phyloP scores from a whole-genome alignment of 257 asterid species.

The Mitragyna speciosa region DNA sequence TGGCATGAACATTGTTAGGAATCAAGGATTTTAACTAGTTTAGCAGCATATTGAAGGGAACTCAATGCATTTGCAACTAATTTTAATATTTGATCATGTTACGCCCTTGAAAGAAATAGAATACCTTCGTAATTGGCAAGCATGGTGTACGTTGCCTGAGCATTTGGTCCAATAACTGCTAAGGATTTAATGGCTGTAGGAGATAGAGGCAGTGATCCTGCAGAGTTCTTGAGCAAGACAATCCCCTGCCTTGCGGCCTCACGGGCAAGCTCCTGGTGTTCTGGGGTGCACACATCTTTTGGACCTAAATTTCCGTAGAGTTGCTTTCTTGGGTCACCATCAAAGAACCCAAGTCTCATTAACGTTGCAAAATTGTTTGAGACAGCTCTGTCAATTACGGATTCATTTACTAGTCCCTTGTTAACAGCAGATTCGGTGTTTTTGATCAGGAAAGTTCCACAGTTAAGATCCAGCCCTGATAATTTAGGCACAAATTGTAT shows the following conservation, averaged over 20 bases:
- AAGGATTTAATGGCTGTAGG: slow-evolving; percentile 53
- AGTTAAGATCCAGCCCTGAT: slow-evolving; percentile 83
- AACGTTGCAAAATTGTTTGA: slow-evolving; percentile 69
- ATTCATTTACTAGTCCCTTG: slow-evolving; percentile 58
- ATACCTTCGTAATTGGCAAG: slow-evolving; percentile 78
- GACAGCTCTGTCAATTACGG: slow-evolving; percentile 52
- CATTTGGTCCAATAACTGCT: slow-evolving; percentile 92
- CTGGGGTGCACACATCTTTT: slow-evolving; percentile 67
- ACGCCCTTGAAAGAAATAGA: neutral
- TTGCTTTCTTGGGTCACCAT: slow-evolving; percentile 71
- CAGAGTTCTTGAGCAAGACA: slow-evolving; percentile 68
- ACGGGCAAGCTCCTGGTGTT: slow-evolving; percentile 70
- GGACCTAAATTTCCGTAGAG: slow-evolving; percentile 84
- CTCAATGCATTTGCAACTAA: too few relatives aligned
- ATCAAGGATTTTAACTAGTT: neutral
- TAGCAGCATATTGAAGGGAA: neutral
- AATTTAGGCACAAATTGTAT: neutral
- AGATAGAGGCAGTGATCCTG: slow-evolving; percentile 65
- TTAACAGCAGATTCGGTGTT: slow-evolving; percentile 59
- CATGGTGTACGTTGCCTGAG: slow-evolving; percentile 61
- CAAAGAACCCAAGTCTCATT: slow-evolving; percentile 90
- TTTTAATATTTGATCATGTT: too few relatives aligned
- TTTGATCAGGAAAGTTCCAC: slow-evolving; percentile 53
- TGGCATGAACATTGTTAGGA: neutral
- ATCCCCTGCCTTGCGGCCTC: slow-evolving; percentile 86